Conservation (phyloP, 371 early-diverging fungal genomes). For the Mucor lusitanicus region DNA sequence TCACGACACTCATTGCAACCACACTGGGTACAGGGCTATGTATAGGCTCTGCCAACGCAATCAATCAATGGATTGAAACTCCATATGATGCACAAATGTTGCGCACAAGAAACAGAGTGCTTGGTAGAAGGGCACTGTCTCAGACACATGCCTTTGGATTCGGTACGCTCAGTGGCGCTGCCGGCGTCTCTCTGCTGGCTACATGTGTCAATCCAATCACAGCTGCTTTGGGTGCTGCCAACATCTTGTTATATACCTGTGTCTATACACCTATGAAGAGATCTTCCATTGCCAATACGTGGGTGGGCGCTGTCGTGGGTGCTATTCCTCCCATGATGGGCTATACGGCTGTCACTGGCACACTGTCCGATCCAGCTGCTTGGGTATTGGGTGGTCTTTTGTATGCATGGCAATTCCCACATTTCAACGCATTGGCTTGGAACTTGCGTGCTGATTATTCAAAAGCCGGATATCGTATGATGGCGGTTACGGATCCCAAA, state of each 20-base stretch:
- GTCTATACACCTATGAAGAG: conserved; percentile 96
- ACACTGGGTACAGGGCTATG: conserved; percentile 91
- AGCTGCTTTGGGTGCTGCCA: conserved; percentile 79
- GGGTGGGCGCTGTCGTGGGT: conserved; percentile 95
- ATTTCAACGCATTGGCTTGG: conserved; percentile 94
- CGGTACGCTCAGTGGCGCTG: conserved; percentile 71
- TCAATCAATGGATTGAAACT: conserved; percentile 95
- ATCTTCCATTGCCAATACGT: conserved; percentile 90
- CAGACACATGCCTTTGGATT: conserved; percentile 87
- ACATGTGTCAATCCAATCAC: conserved; percentile 86
- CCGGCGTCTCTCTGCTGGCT: conserved; percentile 70
- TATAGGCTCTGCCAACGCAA: conserved; percentile 89
- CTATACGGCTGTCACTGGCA: conserved; percentile 86
- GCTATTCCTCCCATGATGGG: conserved; percentile 99
- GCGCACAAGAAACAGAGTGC: conserved; percentile 85
- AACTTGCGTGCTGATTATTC: conserved; percentile 92
- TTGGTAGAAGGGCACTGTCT: conserved; percentile 81
- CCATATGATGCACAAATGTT: conserved; percentile 98
- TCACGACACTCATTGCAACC: conserved; percentile 78
- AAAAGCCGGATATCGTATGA: conserved; percentile 97
- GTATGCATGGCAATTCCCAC: conserved; percentile 98
- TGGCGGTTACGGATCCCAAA: conserved; percentile 84
- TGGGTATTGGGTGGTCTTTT: conserved; percentile 80
- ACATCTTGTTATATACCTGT: conserved; percentile 85
- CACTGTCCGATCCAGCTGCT: conserved; percentile 73